phyloP scores from a whole-genome alignment of 2,329 filamentous ascomycete species.

The Sporothrix brasiliensis region DNA sequence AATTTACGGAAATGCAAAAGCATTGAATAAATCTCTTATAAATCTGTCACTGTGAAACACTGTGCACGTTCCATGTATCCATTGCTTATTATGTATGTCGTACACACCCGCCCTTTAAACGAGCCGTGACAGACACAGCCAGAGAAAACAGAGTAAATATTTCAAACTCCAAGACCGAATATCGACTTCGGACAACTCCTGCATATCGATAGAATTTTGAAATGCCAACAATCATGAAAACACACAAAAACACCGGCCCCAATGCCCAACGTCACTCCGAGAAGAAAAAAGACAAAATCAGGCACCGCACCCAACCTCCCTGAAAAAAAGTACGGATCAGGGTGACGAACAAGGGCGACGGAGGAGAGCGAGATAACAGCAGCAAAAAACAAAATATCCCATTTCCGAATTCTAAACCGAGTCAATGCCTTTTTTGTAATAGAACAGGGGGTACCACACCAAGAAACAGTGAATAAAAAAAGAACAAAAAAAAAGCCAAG shows the following conservation, averaged over 20 bases:
- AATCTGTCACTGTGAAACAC: too few species aligned
- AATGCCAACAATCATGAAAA: background rate
- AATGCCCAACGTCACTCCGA: background rate
- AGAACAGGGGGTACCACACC: background rate
- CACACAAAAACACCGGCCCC: background rate
- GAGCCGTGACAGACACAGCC: too few species aligned
- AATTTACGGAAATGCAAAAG: background rate
- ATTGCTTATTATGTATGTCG: too few species aligned
- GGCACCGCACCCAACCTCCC: too few species aligned
- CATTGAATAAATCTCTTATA: too few species aligned
- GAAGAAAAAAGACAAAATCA: background rate
- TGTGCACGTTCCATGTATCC: too few species aligned
- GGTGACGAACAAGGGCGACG: too few species aligned
- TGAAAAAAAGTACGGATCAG: background rate
- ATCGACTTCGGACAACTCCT: too few species aligned
- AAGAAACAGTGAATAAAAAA: background rate
- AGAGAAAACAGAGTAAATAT: too few species aligned
- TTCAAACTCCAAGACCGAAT: too few species aligned
- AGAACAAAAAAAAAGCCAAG: background rate
- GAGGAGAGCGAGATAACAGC: background rate
- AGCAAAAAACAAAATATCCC: background rate
- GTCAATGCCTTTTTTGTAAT: slow-evolving; percentile 20
- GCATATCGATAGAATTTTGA: background rate
- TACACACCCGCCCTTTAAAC: too few species aligned
- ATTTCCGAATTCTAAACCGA: slow-evolving; percentile 25